Conservation (phyloP, 345 rosid genomes). For the Hibiscus tridactylites region DNA sequence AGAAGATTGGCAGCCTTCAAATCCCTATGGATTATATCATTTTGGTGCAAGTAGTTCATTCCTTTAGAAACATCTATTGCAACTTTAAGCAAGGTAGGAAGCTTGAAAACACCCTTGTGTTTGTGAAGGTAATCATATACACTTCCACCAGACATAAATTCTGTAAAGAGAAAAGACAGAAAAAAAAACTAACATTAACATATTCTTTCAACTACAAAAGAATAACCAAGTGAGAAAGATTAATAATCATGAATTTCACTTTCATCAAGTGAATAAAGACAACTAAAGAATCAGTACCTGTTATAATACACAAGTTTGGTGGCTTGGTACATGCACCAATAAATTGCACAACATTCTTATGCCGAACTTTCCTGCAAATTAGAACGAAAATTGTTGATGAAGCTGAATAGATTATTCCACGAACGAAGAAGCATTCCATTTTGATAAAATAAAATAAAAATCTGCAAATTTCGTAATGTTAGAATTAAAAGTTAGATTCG, state of each 20-base stretch:
- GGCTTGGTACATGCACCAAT: constrained; percentile 98
- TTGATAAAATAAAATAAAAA: background rate
- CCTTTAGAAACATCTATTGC: constrained; percentile 95
- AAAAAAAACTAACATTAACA: background rate
- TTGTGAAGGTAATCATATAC: constrained; percentile 97
- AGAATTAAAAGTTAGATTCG: background rate
- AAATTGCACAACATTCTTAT: constrained; percentile 93
- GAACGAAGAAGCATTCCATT: background rate
- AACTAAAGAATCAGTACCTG: constrained; percentile 23
- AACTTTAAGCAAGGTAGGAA: constrained; percentile 76
- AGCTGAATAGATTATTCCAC: background rate
- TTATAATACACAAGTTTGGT: constrained; percentile 81
- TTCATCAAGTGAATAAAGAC: background rate
- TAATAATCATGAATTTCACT: background rate
- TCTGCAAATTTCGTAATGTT: background rate
- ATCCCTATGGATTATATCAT: constrained; percentile 93
- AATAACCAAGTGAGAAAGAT: background rate
- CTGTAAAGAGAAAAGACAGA: constrained; percentile 23
- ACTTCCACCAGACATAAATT: constrained; percentile 96
- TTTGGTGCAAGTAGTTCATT: constrained; percentile 95
- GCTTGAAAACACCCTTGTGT: constrained; percentile 83
- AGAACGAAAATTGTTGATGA: background rate
- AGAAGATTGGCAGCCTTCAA: constrained; percentile 91
- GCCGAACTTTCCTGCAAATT: constrained; percentile 82
- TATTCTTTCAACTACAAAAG: background rate